Evolutionary conservation across 2,329 filamentous ascomycete genomes (phyloP).

Genomic region (Dactylonectria estremocensis): DNA sequence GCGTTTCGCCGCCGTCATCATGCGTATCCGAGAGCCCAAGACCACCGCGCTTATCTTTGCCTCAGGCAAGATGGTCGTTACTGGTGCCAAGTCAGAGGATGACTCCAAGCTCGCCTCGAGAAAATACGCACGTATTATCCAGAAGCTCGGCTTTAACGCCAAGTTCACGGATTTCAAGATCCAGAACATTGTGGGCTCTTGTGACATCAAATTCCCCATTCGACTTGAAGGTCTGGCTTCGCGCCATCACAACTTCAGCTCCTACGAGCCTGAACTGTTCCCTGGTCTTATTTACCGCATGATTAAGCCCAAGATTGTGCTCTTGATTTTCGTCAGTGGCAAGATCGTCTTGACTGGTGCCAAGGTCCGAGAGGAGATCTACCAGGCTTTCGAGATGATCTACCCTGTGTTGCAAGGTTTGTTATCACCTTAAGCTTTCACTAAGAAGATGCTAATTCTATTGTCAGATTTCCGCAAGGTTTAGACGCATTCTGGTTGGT

Average conservation of each 20-base stretch:
- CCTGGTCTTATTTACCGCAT: conserved; percentile 99
- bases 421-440: conserved; percentile 44
- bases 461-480: conserved; percentile 71
- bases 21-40: conserved; percentile 99
- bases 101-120: conserved; percentile 96
- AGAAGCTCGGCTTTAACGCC: conserved; percentile 99
- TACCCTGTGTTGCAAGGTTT: conserved; percentile 93
- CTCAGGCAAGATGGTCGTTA: conserved; percentile 99
- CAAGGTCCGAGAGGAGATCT: conserved; percentile 98
- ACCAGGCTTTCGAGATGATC: conserved; percentile 97
- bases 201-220: conserved; percentile 99
- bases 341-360: conserved; percentile 99
- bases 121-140: conserved; percentile 99
- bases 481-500: conserved; percentile 51
- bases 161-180: conserved; percentile 99
- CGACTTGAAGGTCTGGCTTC: conserved; percentile 95
- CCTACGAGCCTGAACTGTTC: conserved; percentile 98
- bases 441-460: conserved; percentile 25
- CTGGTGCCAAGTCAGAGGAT: conserved; percentile 97
- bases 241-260: conserved; percentile 99
- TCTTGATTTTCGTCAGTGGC: conserved; percentile 97
- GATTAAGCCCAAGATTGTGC: conserved; percentile 99
- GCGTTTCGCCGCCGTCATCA: conserved; percentile 99
- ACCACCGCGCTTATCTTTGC: conserved; percentile 98
- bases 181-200: conserved; percentile 98